phyloP scores from a whole-genome alignment of 768 basidiomycete genomes.

The Tephrocybe sp. region DNA sequence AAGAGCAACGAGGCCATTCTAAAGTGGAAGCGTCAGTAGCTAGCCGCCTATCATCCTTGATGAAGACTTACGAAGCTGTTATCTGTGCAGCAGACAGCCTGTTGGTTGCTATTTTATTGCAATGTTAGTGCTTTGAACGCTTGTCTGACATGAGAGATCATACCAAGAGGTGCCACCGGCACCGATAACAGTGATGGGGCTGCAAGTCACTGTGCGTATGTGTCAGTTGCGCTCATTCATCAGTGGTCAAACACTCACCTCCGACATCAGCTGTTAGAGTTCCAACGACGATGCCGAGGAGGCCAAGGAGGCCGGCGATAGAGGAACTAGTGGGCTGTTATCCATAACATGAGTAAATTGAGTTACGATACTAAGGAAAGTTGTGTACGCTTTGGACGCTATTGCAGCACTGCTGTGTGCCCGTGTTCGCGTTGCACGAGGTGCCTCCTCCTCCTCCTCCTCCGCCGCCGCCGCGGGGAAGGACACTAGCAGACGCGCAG shows the following conservation, averaged over 20 bases:
- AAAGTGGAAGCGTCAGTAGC: background rate
- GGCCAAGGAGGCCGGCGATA: background rate
- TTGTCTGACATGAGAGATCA: too few relatives aligned
- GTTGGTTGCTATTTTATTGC: too few relatives aligned
- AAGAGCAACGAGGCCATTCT: conserved; percentile 10
- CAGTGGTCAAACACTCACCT: too few relatives aligned
- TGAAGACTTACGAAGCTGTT: too few relatives aligned
- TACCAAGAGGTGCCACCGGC: too few relatives aligned
- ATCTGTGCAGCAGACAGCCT: too few relatives aligned
- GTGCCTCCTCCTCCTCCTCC: too few relatives aligned
- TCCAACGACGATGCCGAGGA: conserved; percentile 7
- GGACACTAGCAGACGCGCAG: conserved; percentile 10
- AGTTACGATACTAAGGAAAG: background rate
- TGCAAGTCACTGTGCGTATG: too few relatives aligned
- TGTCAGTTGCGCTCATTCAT: too few relatives aligned
- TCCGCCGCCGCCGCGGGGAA: conserved; percentile 7
- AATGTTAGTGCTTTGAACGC: too few relatives aligned
- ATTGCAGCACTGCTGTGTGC: conserved; percentile 20
- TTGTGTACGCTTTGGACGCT: conserved; percentile 14
- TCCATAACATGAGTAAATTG: background rate
- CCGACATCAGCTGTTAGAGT: conserved; percentile 13
- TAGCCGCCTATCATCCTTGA: too few relatives aligned
- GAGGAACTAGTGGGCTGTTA: background rate
- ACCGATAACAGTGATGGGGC: too few relatives aligned
- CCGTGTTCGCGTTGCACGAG: conserved; percentile 23